Conservation (phyloP, 805 yeast species). For the Saturnispora sanitii region DNA sequence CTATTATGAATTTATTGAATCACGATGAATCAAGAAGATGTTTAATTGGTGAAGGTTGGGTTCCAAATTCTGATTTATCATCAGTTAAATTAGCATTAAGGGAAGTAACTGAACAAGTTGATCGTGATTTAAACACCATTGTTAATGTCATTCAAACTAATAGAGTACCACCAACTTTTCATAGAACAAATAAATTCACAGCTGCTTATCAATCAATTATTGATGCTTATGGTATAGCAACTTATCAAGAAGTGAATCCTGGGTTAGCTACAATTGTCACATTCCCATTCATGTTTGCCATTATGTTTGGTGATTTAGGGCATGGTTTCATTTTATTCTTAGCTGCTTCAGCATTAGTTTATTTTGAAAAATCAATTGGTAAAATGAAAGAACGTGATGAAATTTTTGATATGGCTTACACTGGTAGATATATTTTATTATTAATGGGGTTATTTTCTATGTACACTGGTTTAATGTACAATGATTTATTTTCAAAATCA, state of each 20-base stretch:
- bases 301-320: conserved; percentile 78
- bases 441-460: conserved; percentile 93
- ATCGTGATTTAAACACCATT: conserved; percentile 38
- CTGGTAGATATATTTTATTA: conserved; percentile 83
- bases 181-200: conserved; percentile 60
- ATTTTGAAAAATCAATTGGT: conserved; percentile 43
- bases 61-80: conserved; percentile 69
- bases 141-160: conserved; percentile 55
- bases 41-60: conserved; percentile 93
- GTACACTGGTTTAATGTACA: conserved; percentile 90
- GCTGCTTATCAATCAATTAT: conserved; percentile 58
- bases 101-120: conserved; percentile 45
- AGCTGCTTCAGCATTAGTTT: conserved; percentile 45
- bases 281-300: conserved; percentile 75
- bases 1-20: conserved; percentile 68
- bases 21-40: conserved; percentile 79
- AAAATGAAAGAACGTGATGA: conserved; percentile 64
- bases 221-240: conserved; percentile 72
- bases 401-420: conserved; percentile 91
- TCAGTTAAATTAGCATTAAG: conserved; percentile 58
- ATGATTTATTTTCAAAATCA: conserved; percentile 86
- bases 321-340: conserved; percentile 56
- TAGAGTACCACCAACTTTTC: conserved; percentile 63
- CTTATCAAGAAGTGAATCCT: conserved; percentile 67
- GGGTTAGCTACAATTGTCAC: conserved; percentile 70